Conservation (phyloP, 177 flowering plant genomes). For the Telopea speciosissima region DNA sequence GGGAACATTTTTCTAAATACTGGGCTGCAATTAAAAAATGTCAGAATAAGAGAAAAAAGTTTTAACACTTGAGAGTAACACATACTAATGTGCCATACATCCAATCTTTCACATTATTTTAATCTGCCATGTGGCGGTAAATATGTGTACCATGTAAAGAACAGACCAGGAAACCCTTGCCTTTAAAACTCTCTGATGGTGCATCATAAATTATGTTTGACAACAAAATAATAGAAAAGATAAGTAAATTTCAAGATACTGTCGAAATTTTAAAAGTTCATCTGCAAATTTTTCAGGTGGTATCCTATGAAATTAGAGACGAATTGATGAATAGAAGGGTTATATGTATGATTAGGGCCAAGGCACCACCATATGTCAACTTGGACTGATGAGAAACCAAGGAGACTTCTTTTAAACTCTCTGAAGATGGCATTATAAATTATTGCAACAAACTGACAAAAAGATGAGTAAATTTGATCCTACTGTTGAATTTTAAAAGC, state of each 20-base stretch:
- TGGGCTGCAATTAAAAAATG: slow-evolving; percentile 38
- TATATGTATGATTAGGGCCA: neutral
- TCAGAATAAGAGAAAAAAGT: neutral
- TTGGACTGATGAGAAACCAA: neutral
- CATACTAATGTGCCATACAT: too few species aligned
- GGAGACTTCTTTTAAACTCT: too few species aligned
- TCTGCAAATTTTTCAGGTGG: neutral
- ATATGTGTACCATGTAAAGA: too few species aligned
- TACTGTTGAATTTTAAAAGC: neutral
- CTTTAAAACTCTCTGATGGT: too few species aligned
- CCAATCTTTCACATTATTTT: neutral
- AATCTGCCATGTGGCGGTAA: neutral
- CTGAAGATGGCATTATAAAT: neutral
- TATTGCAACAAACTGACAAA: neutral
- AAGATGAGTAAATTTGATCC: too few species aligned
- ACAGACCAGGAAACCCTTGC: too few species aligned
- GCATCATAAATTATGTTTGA: neutral
- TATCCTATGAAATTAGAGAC: neutral
- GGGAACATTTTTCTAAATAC: slow-evolving; percentile 84
- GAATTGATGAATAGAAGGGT: neutral
- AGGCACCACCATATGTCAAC: neutral
- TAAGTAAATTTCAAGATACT: too few species aligned
- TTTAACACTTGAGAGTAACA: too few species aligned
- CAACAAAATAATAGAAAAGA: neutral
- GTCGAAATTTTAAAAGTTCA: neutral